These are phyloP conservation scores for Meyerozyma smithsonii DNA, from an alignment of 1,139 yeast species.

Conservation along the genomic window DNA sequence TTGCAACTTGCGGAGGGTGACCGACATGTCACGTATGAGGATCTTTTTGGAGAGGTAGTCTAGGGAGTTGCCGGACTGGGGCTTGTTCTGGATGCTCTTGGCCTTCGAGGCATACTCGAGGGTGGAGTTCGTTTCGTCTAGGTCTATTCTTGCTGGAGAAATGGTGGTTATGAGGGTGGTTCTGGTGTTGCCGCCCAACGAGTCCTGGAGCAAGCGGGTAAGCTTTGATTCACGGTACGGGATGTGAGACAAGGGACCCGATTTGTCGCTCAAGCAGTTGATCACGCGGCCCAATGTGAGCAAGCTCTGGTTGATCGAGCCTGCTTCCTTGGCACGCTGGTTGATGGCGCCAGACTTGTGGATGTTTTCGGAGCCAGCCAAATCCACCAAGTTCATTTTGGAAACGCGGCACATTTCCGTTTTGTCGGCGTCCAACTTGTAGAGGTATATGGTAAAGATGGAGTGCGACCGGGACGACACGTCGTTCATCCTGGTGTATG, in stretches of 20 bases:
- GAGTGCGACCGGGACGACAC: constrained; percentile 78
- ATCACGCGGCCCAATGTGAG: constrained; percentile 76
- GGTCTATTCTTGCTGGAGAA: constrained; percentile 69
- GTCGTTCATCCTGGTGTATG: constrained; percentile 65
- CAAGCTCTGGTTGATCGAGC: constrained; percentile 67
- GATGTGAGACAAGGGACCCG: constrained; percentile 46
- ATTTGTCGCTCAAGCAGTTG: constrained; percentile 47
- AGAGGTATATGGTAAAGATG: constrained; percentile 57
- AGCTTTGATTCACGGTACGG: constrained; percentile 74
- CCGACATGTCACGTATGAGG: constrained; percentile 51
- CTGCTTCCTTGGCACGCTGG: constrained; percentile 68
- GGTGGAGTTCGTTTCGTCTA: constrained; percentile 71
- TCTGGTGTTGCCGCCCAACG: constrained; percentile 69
- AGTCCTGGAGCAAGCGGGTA: constrained; percentile 70
- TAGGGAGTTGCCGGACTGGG: constrained; percentile 54
- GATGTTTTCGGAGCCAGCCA: constrained; percentile 80
- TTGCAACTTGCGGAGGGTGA: constrained; percentile 51
- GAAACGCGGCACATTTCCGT: constrained; percentile 52
- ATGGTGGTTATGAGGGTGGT: constrained; percentile 75
- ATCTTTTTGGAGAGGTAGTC: constrained; percentile 54
- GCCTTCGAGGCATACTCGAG: constrained; percentile 73
- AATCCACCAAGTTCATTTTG: constrained; percentile 64
- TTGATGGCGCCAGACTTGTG: constrained; percentile 61
- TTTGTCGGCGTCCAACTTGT: constrained; percentile 51
- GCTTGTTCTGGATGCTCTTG: constrained; percentile 63